Evolutionary conservation across 108 stramenopile genomes (phyloP), one percentile per base, ranked within the genome.

Genomic region (Fragilariopsis cylindrus): DNA sequence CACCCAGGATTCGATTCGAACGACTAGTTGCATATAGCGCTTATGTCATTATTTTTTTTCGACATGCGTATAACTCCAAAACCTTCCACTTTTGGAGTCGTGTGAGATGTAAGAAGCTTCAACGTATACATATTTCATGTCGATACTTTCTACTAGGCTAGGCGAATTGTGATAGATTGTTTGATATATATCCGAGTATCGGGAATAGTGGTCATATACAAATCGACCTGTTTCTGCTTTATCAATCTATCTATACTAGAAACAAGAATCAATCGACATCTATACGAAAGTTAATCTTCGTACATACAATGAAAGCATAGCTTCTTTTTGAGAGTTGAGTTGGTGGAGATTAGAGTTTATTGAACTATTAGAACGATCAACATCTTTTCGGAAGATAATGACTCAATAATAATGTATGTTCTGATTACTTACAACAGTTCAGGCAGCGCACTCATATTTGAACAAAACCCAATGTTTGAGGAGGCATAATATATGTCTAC

Each of bases 321-420:
- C 30, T 30, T 30, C 30, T 30, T 30, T 5, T n/a, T 9, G 4
- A 46, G 41, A 45, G 43, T 57, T 39, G n/a, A 16, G 5, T 7
- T 46, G 13, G 12, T 15, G 16, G 21, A 46, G 48, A 54, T 54
- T 54, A 5, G 39, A 19, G 15, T 63, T 16, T 4, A 5, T 7
- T 16, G 40, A 15, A 41, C 41, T 30, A 21, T 9, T 11, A 43
- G 40, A 52, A 5, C 13, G 39, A 70, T 21, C 0, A 70, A 66
- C 40, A 57, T 65, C 54, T 44, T 47, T 30, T 57, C 6, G 56
- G 47, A 48, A 4, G 53, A 44, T 62, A 74, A 42, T 45, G 60
- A 57, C 67, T 76, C 56, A 76, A 48, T 76, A 60, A 47, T 67
- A 56, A 69, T 46, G 71, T 18, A 45, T 52, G 43, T 46, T 60